Conservation (phyloP, 495 filamentous ascomycete species). For the Aspergillus saccharolyticus region DNA sequence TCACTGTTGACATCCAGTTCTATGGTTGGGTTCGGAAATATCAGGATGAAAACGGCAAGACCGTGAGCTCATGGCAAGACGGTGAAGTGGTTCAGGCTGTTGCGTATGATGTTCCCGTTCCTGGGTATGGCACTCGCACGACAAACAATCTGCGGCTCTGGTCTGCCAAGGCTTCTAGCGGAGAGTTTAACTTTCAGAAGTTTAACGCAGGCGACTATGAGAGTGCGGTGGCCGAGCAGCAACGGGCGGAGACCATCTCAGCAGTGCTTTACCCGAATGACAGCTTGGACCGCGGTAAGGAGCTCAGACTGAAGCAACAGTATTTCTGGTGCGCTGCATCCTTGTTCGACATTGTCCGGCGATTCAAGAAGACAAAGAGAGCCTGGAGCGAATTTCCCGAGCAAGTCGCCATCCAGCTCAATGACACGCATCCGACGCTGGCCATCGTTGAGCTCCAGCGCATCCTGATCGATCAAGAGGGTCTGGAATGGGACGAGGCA, state of each 20-base stretch:
- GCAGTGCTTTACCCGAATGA: slow-evolving; percentile 97
- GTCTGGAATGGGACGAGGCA: slow-evolving; percentile 87
- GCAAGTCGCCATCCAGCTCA: slow-evolving; percentile 94
- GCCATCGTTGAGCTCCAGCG: slow-evolving; percentile 93
- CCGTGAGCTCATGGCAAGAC: slow-evolving; percentile 71
- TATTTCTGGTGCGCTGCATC: slow-evolving; percentile 99
- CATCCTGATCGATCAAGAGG: slow-evolving; percentile 84
- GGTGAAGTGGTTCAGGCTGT: slow-evolving; percentile 91
- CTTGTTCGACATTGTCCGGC: slow-evolving; percentile 87
- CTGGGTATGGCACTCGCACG: slow-evolving; percentile 80
- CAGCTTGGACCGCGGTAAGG: slow-evolving; percentile 92
- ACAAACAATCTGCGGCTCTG: slow-evolving; percentile 96
- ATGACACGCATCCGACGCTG: slow-evolving; percentile 95
- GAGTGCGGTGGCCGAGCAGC: slow-evolving; percentile 91
- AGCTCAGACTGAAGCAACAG: slow-evolving; percentile 95
- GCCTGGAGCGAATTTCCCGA: slow-evolving; percentile 90
- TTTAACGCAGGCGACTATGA: slow-evolving; percentile 99
- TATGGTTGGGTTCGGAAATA: slow-evolving; percentile 76
- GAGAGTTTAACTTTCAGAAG: slow-evolving; percentile 98
- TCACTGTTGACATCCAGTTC: slow-evolving; percentile 94
- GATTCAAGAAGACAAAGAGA: slow-evolving; percentile 95
- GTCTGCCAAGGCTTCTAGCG: slow-evolving; percentile 94
- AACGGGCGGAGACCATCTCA: slow-evolving; percentile 94
- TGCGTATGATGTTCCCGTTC: slow-evolving; percentile 92
- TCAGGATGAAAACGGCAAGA: slow-evolving; percentile 70